phyloP scores from a whole-genome alignment of 202 grass and related monocot species.

The Digitaria exilis region DNA sequence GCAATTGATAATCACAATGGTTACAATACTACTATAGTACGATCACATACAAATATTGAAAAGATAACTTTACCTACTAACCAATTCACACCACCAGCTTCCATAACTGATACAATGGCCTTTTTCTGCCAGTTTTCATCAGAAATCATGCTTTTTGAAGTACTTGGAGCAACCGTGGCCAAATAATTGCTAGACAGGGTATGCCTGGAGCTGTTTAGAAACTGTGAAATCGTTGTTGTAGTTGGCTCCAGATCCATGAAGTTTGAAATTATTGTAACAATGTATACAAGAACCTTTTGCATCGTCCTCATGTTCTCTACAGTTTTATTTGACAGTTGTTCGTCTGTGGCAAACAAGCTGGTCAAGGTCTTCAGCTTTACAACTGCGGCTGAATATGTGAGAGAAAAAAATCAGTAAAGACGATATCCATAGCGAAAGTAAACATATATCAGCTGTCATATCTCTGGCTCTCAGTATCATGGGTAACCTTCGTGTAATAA shows the following conservation, averaged over 20 bases:
- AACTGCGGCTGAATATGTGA: conserved; percentile 75
- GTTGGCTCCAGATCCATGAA: conserved; percentile 80
- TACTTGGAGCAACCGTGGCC: conserved; percentile 38
- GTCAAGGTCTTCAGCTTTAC: conserved; percentile 90
- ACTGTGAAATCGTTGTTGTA: conserved; percentile 47
- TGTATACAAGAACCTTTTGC: conserved; percentile 87
- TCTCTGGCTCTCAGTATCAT: too few relatives aligned
- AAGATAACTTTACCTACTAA: conserved; percentile 88
- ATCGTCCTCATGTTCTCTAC: conserved; percentile 78
- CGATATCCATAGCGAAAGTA: conserved; percentile 24
- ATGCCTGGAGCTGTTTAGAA: conserved; percentile 46
- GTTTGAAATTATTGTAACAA: conserved; percentile 85
- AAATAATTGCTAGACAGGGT: conserved; percentile 46
- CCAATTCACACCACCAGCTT: conserved; percentile 99
- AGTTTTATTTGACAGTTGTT: conserved; percentile 64
- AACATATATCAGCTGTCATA: conserved; percentile 29
- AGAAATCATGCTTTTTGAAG: conserved; percentile 45
- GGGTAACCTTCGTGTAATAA: not conserved
- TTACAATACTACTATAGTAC: not conserved
- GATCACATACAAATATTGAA: conserved; percentile 18
- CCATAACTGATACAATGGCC: conserved; percentile 94
- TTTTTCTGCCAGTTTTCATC: conserved; percentile 87
- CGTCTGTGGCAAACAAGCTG: conserved; percentile 80
- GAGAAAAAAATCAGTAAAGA: conserved; percentile 40
- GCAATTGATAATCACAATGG: conserved; percentile 20